Conservation (phyloP, 208 protist species). For the Trypanosoma brucei region DNA sequence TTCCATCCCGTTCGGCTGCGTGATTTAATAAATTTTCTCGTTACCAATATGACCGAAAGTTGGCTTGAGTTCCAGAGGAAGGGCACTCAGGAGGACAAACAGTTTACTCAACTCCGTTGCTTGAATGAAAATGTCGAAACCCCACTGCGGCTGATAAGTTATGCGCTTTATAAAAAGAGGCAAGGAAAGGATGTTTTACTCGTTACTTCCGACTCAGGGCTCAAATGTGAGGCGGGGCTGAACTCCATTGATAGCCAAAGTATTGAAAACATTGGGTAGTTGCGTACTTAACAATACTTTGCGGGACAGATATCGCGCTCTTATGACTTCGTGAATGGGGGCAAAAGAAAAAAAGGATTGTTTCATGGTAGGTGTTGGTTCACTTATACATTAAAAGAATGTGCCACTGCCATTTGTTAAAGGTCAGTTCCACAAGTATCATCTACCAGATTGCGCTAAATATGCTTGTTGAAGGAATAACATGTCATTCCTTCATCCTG, state of each 20-base stretch:
- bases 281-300: too few relatives aligned
- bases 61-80: slow-evolving; percentile 17
- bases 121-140: not conserved
- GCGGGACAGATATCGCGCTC: too few relatives aligned
- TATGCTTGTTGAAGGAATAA: too few relatives aligned
- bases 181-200: slow-evolving; percentile 3
- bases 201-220: slow-evolving; percentile 7
- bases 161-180: not conserved
- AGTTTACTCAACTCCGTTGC: not conserved
- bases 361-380: too few relatives aligned
- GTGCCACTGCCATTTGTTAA: too few relatives aligned
- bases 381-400: too few relatives aligned
- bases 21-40: slow-evolving; percentile 14
- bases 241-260: slow-evolving; percentile 1
- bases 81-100: slow-evolving; percentile 7
- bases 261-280: not conserved
- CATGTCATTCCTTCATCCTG: too few relatives aligned
- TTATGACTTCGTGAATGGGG: too few relatives aligned
- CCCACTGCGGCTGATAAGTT: not conserved
- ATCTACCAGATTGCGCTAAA: too few relatives aligned
- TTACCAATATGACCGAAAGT: not conserved
- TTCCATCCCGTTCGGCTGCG: slow-evolving; percentile 2
- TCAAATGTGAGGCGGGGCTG: slow-evolving; percentile 1
- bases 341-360: too few relatives aligned
- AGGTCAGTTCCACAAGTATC: too few relatives aligned